Evolutionary conservation across 2,329 filamentous ascomycete genomes (phyloP), one percentile per base, ranked within the genome.

Genomic region (Periconia macrospinosa): DNA sequence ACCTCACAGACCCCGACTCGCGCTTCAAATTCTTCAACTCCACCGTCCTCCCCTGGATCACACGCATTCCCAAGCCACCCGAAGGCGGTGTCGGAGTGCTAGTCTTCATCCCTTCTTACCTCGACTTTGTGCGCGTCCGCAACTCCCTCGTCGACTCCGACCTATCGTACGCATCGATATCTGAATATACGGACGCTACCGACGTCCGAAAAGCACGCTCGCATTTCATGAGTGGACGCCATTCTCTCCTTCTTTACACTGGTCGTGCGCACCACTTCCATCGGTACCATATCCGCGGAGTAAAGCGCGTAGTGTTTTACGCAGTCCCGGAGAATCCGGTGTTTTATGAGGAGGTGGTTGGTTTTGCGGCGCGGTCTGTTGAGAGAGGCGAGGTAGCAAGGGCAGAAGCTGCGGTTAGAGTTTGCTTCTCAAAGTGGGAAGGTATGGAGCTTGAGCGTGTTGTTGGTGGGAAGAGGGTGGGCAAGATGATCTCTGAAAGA

Each of bases 221-320:
- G 13, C 90, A 97, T 70, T 97, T 99, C 75, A 78, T 91, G 59
- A 89, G 80, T 40, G 94, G 92, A 6, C 83, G 92, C 15, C 90
- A 97, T 70, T 86, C 86, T 18, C 83, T 97, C 17, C 76, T 99
- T 40, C 79, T 99, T 15, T 99, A 97, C 76, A 95, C 92, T 1
- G 93, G 96, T 72, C 87, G 94, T 54, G 90, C 92, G n/a, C 94
- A 99, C 75, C 94, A 99, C 75, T 97, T 97, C 80, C 86, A 91
- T 47, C 83, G 94, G n/a, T 92, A 94, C 69, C 83, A 85, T 61
- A 81, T 99, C 50, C 83, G 86, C 35, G 94, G 94, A 19, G 91
- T 94, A 14, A 87, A 87, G 72, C 82, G 87, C 41, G 84, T 97
- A n/a, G 82, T 97, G 48, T 88, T 96, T 80, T 97, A 97, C 71